Evolutionary conservation across 371 early-diverging fungal species (phyloP), one percentile per base, ranked within the genome.

Genomic region (Rhizopus stolonifer): DNA sequence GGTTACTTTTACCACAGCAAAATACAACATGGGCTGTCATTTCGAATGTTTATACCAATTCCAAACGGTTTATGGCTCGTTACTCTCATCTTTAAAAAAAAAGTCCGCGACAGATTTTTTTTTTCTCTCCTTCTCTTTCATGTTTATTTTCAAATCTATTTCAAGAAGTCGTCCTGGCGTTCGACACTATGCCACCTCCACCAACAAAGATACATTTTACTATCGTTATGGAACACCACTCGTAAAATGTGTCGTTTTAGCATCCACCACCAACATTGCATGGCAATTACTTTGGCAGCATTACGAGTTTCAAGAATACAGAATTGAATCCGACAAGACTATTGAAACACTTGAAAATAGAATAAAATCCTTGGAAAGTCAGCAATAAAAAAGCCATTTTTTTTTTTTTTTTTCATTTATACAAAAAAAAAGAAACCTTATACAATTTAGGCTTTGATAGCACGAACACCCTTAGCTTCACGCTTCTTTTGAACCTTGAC

Each of bases 171-270:
- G 36, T 36, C 36, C n/a, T 36, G 15, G 29, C 11, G 29, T 1
- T 29, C 56, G 71, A 14, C n/a, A 23, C 17, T 70, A 70, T 31
- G 19, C 70, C 1, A 56, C 64, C 18, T 9, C 55, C 9, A 39
- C 47, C 4, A 31, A n/a, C 14, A 51, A 49, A 19, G 62, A 62
- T 13, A 61, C 70, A 1, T 71, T 71, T 34, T 73, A 64, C 46
- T 74, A 67, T 40, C 52, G 61, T 36, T 77, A 70, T 36, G 78
- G 74, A n/a, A 74, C 78, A 5, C 78, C 78, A n/a, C 51, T 77
- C 10, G 70, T 77, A 8, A 67, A 67, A 62, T 77, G 78, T 50
- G 61, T 65, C 13, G 66, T 74, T 18, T 13, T 77, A 17, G 78
- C 78, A 2, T 68, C 74, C 10, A 64, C 64, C 5, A 74, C 78